These are phyloP conservation scores for Coemansia sp. DNA, from an alignment of 192 early-diverging fungal genomes.

Conservation along the genomic window DNA sequence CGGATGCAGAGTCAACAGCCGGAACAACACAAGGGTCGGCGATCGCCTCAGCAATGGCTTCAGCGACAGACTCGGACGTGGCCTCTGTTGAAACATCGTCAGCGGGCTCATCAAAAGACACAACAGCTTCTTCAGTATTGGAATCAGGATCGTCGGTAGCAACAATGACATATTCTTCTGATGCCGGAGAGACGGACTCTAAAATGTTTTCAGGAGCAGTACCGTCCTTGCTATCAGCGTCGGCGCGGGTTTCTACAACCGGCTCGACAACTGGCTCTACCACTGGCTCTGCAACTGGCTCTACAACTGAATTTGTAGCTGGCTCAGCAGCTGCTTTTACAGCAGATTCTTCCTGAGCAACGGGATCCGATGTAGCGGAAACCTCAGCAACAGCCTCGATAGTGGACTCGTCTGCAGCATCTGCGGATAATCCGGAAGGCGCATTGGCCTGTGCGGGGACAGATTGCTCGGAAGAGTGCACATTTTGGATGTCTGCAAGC, in stretches of 20 bases:
- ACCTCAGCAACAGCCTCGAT: constrained; percentile 7
- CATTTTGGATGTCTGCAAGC: constrained; percentile 38
- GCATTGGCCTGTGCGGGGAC: neutral
- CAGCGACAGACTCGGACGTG: neutral
- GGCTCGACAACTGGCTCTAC: neutral
- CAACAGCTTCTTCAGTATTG: neutral
- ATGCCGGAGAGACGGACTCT: neutral
- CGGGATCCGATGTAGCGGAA: neutral
- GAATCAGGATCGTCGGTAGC: neutral
- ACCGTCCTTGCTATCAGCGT: no score
- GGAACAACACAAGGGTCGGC: neutral
- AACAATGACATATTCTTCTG: neutral
- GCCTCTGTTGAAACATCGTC: neutral
- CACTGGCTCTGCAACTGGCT: neutral
- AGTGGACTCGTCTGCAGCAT: constrained; percentile 1
- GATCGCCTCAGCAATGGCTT: neutral
- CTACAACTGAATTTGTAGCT: neutral
- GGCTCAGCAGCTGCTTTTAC: neutral
- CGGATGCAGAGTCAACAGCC: neutral
- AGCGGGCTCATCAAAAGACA: neutral
- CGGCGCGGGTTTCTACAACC: no score
- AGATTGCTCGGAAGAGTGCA: neutral
- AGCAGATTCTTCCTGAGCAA: neutral
- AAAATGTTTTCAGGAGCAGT: neutral
- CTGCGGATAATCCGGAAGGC: constrained; percentile 1